Evolutionary conservation across 495 filamentous ascomycete genomes (phyloP).

Genomic region (Talaromyces ruber): DNA sequence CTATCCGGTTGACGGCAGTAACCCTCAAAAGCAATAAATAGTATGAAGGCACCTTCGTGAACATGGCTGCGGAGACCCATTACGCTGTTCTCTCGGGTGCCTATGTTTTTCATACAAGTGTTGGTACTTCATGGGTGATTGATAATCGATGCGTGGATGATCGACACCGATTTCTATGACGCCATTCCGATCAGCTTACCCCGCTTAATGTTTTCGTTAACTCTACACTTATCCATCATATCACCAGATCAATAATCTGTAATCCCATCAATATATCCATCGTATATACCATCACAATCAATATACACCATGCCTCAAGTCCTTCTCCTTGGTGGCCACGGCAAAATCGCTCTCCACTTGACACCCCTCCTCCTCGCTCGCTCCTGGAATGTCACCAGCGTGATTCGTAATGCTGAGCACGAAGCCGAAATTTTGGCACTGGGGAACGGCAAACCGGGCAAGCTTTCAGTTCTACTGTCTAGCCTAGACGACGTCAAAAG

Average conservation of each 20-base stretch:
- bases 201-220: background rate
- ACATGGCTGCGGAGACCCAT: too few species aligned
- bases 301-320: constrained; percentile 32
- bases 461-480: constrained; percentile 51
- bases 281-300: background rate
- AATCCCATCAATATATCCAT: background rate
- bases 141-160: background rate
- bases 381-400: constrained; percentile 66
- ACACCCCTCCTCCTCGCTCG: constrained; percentile 67
- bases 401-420: constrained; percentile 66
- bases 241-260: background rate
- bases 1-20: too few species aligned
- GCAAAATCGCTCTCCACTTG: constrained; percentile 67
- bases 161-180: background rate
- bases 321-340: constrained; percentile 73
- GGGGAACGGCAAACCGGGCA: constrained; percentile 44
- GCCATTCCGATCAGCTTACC: background rate
- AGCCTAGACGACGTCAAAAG: constrained; percentile 64
- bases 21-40: too few species aligned
- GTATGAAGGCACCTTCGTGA: too few species aligned
- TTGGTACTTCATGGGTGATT: too few species aligned
- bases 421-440: constrained; percentile 52
- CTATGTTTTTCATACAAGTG: too few species aligned
- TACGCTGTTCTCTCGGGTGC: too few species aligned
- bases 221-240: background rate